phyloP scores from a whole-genome alignment of 2,329 filamentous ascomycete genomes.

The Diaporthe citri region DNA sequence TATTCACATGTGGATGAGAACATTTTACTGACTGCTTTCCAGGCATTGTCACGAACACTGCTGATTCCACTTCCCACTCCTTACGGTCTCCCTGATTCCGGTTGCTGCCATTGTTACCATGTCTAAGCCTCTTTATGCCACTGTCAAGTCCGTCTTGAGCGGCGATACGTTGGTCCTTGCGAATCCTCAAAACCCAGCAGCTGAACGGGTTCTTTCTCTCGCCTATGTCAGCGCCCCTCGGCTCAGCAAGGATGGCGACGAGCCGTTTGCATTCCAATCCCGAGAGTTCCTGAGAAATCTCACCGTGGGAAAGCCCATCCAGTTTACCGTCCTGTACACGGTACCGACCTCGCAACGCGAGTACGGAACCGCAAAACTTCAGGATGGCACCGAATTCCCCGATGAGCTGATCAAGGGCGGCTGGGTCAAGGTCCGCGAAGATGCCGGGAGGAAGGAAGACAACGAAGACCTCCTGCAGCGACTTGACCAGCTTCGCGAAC shows the following conservation, averaged over 20 bases:
- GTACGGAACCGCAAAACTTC: slow-evolving; percentile 84
- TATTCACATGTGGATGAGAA: neutral
- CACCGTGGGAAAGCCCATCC: slow-evolving; percentile 86
- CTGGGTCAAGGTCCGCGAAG: slow-evolving; percentile 93
- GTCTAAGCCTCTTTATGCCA: slow-evolving; percentile 72
- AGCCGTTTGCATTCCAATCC: slow-evolving; percentile 93
- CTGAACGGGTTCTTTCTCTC: slow-evolving; percentile 89
- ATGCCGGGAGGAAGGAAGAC: slow-evolving; percentile 92
- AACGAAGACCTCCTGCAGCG: slow-evolving; percentile 78
- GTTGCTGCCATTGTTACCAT: slow-evolving; percentile 50
- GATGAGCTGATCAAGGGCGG: slow-evolving; percentile 88
- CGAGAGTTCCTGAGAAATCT: slow-evolving; percentile 91
- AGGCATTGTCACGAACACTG: slow-evolving; percentile 39
- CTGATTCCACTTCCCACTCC: slow-evolving; percentile 22
- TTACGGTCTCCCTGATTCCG: slow-evolving; percentile 21
- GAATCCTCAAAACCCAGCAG: slow-evolving; percentile 82
- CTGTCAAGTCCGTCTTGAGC: slow-evolving; percentile 93
- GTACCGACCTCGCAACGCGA: slow-evolving; percentile 88
- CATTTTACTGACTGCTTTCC: neutral
- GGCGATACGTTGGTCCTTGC: slow-evolving; percentile 91
- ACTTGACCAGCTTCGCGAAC: slow-evolving; percentile 80
- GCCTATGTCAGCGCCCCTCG: slow-evolving; percentile 93
- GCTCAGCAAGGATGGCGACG: slow-evolving; percentile 88
- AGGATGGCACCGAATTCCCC: slow-evolving; percentile 81
- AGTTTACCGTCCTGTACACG: slow-evolving; percentile 88